Conservation (phyloP, 106 monocot species). For the Allium sativum region DNA sequence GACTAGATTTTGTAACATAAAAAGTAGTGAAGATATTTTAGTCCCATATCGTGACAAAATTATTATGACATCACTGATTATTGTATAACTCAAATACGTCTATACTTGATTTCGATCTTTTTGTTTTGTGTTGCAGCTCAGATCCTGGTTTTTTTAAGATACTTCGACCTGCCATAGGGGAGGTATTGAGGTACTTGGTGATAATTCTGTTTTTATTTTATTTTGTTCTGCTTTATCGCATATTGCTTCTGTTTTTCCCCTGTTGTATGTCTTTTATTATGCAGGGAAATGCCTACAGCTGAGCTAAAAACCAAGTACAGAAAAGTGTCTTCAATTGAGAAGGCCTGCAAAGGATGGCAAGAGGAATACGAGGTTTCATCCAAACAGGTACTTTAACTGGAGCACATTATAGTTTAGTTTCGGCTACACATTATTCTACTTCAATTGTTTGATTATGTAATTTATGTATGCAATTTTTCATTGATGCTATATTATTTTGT, state of each 20-base stretch:
- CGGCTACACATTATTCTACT: too few relatives aligned
- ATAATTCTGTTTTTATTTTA: not conserved
- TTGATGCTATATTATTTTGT: too few relatives aligned
- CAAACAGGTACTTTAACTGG: conserved; percentile 46
- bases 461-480: too few relatives aligned
- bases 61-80: too few relatives aligned
- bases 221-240: not conserved
- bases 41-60: too few relatives aligned
- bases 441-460: too few relatives aligned
- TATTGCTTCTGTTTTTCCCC: not conserved
- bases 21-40: too few relatives aligned
- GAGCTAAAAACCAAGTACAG: conserved; percentile 87
- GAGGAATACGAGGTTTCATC: conserved; percentile 83
- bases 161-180: conserved; percentile 85
- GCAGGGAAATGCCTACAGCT: conserved; percentile 78
- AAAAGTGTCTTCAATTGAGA: conserved; percentile 74
- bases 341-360: conserved; percentile 73
- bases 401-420: too few relatives aligned
- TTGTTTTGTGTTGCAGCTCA: conserved; percentile 41
- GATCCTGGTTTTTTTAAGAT: conserved; percentile 63
- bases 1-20: too few relatives aligned
- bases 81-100: not conserved
- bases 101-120: not conserved
- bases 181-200: conserved; percentile 57
- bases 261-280: too few relatives aligned